Evolutionary conservation across 257 asterid genomes (phyloP), one percentile per base, ranked within the genome.

Genomic region (Voacanga thouarsii): DNA sequence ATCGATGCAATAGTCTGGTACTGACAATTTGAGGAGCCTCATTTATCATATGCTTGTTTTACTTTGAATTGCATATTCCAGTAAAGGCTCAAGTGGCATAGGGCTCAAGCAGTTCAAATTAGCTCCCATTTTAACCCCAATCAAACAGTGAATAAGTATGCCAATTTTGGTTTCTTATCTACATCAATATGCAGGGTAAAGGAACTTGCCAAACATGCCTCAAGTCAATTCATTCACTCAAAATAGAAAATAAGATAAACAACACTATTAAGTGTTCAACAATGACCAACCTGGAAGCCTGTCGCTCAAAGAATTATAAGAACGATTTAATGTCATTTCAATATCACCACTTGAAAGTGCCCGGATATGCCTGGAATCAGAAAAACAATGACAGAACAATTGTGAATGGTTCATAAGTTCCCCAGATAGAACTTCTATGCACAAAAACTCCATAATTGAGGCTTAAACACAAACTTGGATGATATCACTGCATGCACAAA

Each of bases 401-500:
- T 64, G n/a, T 21, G 45, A 82, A 61, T 19, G 66, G 72, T 60
- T 55, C 53, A 60, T 45, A 72, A 64, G 59, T 43, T 44, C 43
- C 44, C 75, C 24, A 82, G 24, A 68, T 14, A 80, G 19, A 79
- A 47, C 78, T 74, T 77, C 43, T 73, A 67, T 37, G 66, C 53
- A 77, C 56, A 51, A 75, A 37, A 74, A 76, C 72, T 78, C 56
- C 8, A 70, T 49, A 69, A 56, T 28, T 74, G 18, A 55, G 74
- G 77, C 64, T 55, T 11, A 51, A 72, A 55, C 71, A 85, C 95
- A 72, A 80, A 93, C 99, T 89, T 96, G 41, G 97, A 92, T 88
- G 97, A 92, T 84, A 96, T 86, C 73, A 93, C 87, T 78, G 90
- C 98, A 79, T 96, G 99, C 81, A 90, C 98, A 66, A 91, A 96